Conservation (phyloP, 768 basidiomycete genomes). For the Antrodiella citrinella region DNA sequence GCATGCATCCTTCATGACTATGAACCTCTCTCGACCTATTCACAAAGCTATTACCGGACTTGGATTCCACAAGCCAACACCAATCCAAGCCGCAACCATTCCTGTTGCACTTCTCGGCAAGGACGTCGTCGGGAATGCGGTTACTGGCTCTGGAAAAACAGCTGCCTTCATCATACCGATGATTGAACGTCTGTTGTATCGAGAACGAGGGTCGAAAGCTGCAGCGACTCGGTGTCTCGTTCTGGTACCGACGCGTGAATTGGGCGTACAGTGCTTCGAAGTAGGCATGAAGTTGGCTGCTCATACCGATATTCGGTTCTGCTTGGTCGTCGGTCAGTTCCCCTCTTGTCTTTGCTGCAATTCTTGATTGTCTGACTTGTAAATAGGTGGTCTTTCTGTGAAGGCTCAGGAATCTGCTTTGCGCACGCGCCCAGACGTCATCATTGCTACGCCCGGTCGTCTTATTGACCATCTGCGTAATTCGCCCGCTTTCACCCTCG, state of each 20-base stretch:
- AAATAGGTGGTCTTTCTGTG: constrained; percentile 79
- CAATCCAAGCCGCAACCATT: constrained; percentile 91
- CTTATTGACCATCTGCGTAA: constrained; percentile 97
- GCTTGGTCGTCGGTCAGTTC: constrained; percentile 82
- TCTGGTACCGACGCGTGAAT: constrained; percentile 89
- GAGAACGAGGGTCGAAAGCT: constrained; percentile 82
- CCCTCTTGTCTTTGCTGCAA: constrained; percentile 1
- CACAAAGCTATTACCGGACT: constrained; percentile 84
- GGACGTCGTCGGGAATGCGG: constrained; percentile 92
- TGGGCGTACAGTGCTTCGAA: constrained; percentile 93
- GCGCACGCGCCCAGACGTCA: constrained; percentile 82
- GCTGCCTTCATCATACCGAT: constrained; percentile 95
- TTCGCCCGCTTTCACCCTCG: constrained; percentile 87
- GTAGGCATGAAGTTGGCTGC: constrained; percentile 80
- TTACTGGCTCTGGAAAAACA: constrained; percentile 98
- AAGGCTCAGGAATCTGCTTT: constrained; percentile 86
- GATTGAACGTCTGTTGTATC: constrained; percentile 84
- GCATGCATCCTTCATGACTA: constrained; percentile 77
- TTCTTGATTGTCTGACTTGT: constrained; percentile 6
- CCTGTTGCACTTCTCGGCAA: constrained; percentile 92
- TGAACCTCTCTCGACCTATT: constrained; percentile 94
- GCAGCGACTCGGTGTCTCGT: constrained; percentile 86
- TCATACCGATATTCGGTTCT: constrained; percentile 86
- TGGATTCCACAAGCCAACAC: constrained; percentile 79
- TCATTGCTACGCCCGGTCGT: constrained; percentile 90